Conservation (phyloP, 257 asterid genomes). For the Ajuga chamaepitys region DNA sequence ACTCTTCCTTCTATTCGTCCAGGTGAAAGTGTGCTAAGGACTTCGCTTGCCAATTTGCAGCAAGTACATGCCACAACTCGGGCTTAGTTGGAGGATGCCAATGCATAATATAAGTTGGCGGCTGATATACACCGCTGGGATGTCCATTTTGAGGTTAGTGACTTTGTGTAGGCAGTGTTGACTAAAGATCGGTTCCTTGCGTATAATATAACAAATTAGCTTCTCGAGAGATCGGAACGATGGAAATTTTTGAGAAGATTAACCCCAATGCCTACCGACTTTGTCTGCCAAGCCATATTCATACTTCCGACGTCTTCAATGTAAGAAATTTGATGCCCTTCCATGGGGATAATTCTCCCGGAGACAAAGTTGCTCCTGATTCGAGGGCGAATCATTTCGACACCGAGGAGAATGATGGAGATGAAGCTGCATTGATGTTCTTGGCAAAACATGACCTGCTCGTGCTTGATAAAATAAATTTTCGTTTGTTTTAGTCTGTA, state of each 20-base stretch:
- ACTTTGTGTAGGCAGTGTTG: neutral
- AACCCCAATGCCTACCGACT: neutral
- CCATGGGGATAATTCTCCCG: neutral
- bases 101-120: neutral
- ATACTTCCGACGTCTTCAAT: neutral
- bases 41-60: neutral
- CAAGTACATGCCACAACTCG: neutral
- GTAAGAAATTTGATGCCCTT: neutral
- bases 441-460: neutral
- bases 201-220: neutral
- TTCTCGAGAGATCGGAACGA: neutral
- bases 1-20: too few species aligned
- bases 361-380: neutral
- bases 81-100: neutral
- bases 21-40: too few species aligned
- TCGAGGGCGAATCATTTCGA: neutral
- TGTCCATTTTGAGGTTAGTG: neutral
- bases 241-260: neutral
- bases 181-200: neutral
- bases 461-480: too few species aligned
- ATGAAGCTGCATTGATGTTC: neutral
- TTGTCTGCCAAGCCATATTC: neutral
- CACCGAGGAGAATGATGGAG: neutral
- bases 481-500: too few species aligned
- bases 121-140: neutral